Percentiles rank a stretch among this genome's conserved stretches.
These are phyloP conservation scores for Fraxinus angustifolia DNA, from an alignment of 305 asterid genomes.

Conservation along the genomic window DNA sequence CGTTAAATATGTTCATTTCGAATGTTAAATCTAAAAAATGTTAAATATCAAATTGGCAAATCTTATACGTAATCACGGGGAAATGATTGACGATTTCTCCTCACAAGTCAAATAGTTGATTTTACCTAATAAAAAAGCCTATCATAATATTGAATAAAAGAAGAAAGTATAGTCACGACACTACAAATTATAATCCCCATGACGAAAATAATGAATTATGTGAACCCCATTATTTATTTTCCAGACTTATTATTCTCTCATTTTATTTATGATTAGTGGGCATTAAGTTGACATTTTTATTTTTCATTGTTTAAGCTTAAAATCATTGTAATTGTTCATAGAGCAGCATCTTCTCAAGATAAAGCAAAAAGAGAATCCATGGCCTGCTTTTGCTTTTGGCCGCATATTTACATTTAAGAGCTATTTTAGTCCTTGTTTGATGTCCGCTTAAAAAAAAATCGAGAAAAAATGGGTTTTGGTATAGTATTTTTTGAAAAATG, in stretches of 20 bases:
- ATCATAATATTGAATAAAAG: too few species aligned
- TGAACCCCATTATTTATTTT: too few species aligned
- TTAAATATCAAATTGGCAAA: not conserved
- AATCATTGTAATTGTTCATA: not conserved
- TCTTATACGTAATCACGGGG: not conserved
- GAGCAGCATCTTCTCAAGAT: not conserved
- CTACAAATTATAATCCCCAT: too few species aligned
- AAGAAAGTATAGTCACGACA: too few species aligned
- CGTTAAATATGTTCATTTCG: not conserved
- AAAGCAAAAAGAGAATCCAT: not conserved
- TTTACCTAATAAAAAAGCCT: not conserved
- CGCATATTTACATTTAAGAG: not conserved
- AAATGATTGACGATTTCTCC: not conserved
- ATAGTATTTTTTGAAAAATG: too few species aligned
- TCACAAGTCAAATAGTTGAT: not conserved
- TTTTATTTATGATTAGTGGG: too few species aligned
- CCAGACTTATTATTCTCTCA: not conserved
- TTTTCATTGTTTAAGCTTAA: too few species aligned
- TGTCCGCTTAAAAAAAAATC: not conserved
- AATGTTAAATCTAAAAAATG: not conserved
- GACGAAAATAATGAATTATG: not conserved
- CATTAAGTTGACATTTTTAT: too few species aligned
- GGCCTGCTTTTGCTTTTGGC: not conserved
- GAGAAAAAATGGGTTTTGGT: too few species aligned
- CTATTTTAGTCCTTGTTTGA: not conserved